Evolutionary conservation across 2,329 filamentous ascomycete genomes (phyloP), one percentile per base, ranked within the genome.

Genomic region (Aspergillus pseudotamarii): DNA sequence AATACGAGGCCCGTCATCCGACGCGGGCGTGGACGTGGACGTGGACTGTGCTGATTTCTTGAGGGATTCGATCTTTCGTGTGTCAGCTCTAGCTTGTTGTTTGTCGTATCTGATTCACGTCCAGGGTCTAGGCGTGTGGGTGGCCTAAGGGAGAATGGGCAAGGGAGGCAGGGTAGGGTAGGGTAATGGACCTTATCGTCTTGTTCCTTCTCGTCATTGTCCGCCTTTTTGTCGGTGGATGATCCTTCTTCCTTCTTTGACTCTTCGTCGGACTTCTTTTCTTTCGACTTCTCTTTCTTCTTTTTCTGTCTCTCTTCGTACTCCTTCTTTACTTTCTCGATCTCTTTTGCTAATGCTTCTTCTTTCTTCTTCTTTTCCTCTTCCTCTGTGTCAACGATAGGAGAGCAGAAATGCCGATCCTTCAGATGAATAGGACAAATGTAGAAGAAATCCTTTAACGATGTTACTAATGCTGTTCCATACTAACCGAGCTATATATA

Each of bases 391-490:
- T 83, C 79, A 43, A 84, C 68, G 45, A 84, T 75, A 4, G 88
- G 83, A 28, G 84, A 84, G 73, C 91, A 94, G 76, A 97, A 98
- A 46, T 90, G 88, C 36, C 83, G 84, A 73, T 98, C 95, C 72
- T 91, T 92, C 10, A 98, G 82, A 78, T 99, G 95, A 36, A 85
- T 83, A 6, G 89, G 84, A 71, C 95, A 99, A 51, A 96, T 87
- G 75, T 96, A 97, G 81, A 99, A 98, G 79, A 93, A 96, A 75
- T 97, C 93, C 88, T 89, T 50, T 23, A 41, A 23, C 41, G 8
- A 5, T 19, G 19, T 34, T 19, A 23, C 19, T 43, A 23, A n/a
- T 26, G 6, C 6, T 30, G 16, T 12, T 19, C 14, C 16, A 23
- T 21, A 36, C 23, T 2, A 16, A 34, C 30, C 10, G 26, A 32